These are phyloP conservation scores for Chytridium lagenaria DNA, from an alignment of 371 early-diverging fungal species.

Conservation along the genomic window DNA sequence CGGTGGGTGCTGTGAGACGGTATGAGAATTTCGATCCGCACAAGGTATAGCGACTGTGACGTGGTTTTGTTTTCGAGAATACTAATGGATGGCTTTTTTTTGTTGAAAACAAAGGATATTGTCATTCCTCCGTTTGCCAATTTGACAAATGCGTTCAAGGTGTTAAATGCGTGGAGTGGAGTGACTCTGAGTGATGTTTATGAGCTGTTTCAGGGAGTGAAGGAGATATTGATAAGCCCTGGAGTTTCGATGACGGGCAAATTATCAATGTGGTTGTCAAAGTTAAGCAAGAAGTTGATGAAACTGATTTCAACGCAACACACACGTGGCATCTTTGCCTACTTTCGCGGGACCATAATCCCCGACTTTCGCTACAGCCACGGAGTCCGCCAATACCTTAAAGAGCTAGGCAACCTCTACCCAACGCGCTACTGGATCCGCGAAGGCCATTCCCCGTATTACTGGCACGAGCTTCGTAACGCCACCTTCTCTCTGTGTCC, in stretches of 20 bases:
- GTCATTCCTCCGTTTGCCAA: constrained; percentile 41
- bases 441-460: constrained; percentile 25
- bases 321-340: constrained; percentile 28
- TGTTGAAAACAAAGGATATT: constrained; percentile 31
- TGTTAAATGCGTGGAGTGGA: neutral
- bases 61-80: too few relatives aligned
- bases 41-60: constrained; percentile 19
- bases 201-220: neutral
- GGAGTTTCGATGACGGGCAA: neutral
- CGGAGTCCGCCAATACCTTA: constrained; percentile 39
- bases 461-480: constrained; percentile 38
- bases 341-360: constrained; percentile 41
- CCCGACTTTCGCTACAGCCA: constrained; percentile 33
- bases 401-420: constrained; percentile 22
- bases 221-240: neutral
- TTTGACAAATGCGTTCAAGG: constrained; percentile 13
- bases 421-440: constrained; percentile 21
- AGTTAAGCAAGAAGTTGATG: neutral
- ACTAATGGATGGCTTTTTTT: neutral
- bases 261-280: neutral
- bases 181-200: too few relatives aligned
- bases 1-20: constrained; percentile 20
- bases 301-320: too few relatives aligned
- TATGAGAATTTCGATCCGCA: constrained; percentile 32
- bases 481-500: constrained; percentile 41